Percentiles rank a stretch among this genome's conserved stretches.
phyloP scores from a whole-genome alignment of 2,329 filamentous ascomycete species.

The Botrytis sinoallii region DNA sequence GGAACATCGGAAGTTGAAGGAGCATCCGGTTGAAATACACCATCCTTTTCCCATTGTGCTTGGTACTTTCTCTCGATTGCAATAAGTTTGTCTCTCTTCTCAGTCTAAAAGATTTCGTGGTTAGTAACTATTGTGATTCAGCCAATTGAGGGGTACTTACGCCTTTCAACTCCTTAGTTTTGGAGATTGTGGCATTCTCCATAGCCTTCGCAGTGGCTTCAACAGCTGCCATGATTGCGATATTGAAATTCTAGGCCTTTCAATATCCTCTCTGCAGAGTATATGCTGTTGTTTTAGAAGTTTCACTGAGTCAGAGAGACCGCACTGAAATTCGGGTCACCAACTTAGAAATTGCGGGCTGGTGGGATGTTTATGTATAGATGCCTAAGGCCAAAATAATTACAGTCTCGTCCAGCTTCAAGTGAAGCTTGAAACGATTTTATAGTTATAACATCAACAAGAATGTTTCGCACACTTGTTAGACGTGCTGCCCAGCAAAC shows the following conservation, averaged over 20 bases:
- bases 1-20: constrained; percentile 76
- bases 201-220: constrained; percentile 44
- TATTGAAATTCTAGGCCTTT: constrained; percentile 6
- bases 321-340: constrained; percentile 17
- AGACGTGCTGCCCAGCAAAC: constrained; percentile 43
- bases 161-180: constrained; percentile 60
- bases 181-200: constrained; percentile 52
- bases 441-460: constrained; percentile 26
- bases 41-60: constrained; percentile 71
- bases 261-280: constrained; percentile 17
- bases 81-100: constrained; percentile 81
- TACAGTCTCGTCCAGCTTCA: background rate
- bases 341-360: constrained; percentile 16
- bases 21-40: constrained; percentile 82
- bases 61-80: constrained; percentile 91
- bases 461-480: constrained; percentile 49
- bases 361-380: constrained; percentile 22
- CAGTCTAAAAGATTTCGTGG: constrained; percentile 55
- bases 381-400: constrained; percentile 22
- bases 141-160: constrained; percentile 40
- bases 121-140: constrained; percentile 26
- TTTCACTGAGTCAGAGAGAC: constrained; percentile 25
- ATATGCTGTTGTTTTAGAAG: constrained; percentile 1
- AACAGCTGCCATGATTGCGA: constrained; percentile 45
- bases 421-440: background rate